These are phyloP conservation scores for Ganoderma multipileum DNA, from an alignment of 1,284 basidiomycete genomes.

Conservation along the genomic window DNA sequence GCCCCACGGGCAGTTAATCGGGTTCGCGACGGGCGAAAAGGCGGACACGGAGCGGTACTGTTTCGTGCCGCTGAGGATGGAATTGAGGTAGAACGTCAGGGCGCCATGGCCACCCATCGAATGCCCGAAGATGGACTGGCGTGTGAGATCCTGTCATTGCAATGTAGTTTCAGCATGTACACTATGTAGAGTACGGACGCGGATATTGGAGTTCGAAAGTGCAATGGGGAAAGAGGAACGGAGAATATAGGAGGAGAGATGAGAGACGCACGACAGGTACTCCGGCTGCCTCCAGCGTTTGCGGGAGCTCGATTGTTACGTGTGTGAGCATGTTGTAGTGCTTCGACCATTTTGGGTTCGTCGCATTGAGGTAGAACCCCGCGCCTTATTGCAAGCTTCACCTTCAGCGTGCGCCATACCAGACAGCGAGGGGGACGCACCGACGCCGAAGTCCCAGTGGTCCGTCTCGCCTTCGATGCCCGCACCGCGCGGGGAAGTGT, in stretches of 20 bases:
- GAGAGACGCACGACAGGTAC: constrained; percentile 65
- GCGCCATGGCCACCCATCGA: constrained; percentile 97
- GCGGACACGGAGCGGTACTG: constrained; percentile 92
- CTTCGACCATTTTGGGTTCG: constrained; percentile 77
- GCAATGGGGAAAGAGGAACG: constrained; percentile 15
- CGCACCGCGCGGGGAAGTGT: constrained; percentile 95
- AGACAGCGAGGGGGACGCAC: constrained; percentile 35
- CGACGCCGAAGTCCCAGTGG: constrained; percentile 93
- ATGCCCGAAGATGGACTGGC: constrained; percentile 87
- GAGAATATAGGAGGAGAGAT: constrained; percentile 1
- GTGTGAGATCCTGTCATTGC: constrained; percentile 62
- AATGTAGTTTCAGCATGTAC: background rate
- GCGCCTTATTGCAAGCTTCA: constrained; percentile 59
- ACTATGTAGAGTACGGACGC: background rate
- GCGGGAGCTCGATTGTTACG: constrained; percentile 84
- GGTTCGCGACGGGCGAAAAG: constrained; percentile 93
- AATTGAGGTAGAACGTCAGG: constrained; percentile 87
- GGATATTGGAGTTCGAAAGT: constrained; percentile 39
- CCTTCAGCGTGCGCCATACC: background rate
- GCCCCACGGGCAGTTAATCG: constrained; percentile 90
- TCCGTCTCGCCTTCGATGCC: constrained; percentile 88
- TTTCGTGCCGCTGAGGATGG: constrained; percentile 48
- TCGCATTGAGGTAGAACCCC: constrained; percentile 94
- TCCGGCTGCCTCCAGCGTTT: constrained; percentile 71
- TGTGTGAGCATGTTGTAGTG: constrained; percentile 94